Evolutionary conservation across 768 basidiomycete species (phyloP).

Genomic region (Mycena leptocephala): DNA sequence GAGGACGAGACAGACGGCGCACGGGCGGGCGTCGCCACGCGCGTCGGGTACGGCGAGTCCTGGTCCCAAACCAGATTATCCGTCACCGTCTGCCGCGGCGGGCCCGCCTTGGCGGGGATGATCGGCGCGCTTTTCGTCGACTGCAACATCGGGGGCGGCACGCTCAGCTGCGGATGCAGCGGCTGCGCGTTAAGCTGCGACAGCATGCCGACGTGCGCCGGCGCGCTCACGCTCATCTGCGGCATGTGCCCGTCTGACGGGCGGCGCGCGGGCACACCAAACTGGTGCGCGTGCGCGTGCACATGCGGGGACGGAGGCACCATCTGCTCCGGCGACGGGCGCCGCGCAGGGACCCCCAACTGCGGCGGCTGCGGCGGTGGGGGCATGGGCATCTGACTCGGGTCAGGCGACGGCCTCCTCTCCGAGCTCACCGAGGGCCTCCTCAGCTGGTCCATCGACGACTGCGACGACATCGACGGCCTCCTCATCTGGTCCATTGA

Average conservation of each 20-base stretch:
- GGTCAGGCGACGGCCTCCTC: not conserved
- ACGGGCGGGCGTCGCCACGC: conserved; percentile 35
- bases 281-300: not conserved
- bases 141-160: conserved; percentile 36
- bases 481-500: not conserved
- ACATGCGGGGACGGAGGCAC: not conserved
- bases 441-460: not conserved
- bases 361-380: not conserved
- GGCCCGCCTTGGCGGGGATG: conserved; percentile 59
- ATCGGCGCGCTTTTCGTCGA: conserved; percentile 52
- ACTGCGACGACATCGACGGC: not conserved
- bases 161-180: conserved; percentile 22
- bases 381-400: not conserved
- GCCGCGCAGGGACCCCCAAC: not conserved
- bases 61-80: conserved; percentile 81
- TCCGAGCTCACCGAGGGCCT: conserved; percentile 3
- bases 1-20: conserved; percentile 36
- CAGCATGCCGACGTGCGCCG: not conserved
- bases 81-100: conserved; percentile 49
- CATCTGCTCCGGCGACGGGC: not conserved
- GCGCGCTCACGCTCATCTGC: conserved; percentile 18
- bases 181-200: too few relatives aligned
- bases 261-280: not conserved
- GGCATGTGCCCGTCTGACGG: conserved; percentile 13
- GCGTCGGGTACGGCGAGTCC: conserved; percentile 78